Percentiles rank a stretch among this genome's conserved stretches.
Conservation (phyloP, 169 alveolate species). For the Eimeria falciformis region DNA sequence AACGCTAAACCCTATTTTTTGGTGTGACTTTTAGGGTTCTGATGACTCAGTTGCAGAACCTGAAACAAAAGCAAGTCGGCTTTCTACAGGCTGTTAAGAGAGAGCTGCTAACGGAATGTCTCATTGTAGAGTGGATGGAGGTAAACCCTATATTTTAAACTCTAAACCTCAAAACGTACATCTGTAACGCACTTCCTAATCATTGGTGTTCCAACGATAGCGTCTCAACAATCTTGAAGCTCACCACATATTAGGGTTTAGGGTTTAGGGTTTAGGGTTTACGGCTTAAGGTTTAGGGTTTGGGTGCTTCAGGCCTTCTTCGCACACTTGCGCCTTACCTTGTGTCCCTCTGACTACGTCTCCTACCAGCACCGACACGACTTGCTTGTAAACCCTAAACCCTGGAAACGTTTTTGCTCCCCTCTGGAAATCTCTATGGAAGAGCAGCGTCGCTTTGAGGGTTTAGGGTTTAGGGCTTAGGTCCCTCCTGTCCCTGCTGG, state of each 20-base stretch:
- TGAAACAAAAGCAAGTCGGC: slow-evolving; percentile 85
- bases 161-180: not conserved
- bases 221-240: too few relatives aligned
- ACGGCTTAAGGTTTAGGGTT: slow-evolving; percentile 1
- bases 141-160: slow-evolving; percentile 58
- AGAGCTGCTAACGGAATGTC: slow-evolving; percentile 87
- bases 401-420: too few relatives aligned
- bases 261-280: not conserved
- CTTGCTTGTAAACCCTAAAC: not conserved
- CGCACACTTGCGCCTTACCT: slow-evolving; percentile 65
- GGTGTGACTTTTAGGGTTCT: slow-evolving; percentile 39
- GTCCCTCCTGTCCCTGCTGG: not conserved
- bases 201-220: too few relatives aligned
- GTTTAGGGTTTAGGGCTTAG: slow-evolving; percentile 29
- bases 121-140: slow-evolving; percentile 91
- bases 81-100: slow-evolving; percentile 89
- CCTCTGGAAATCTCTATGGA: not conserved
- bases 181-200: not conserved
- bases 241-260: not conserved
- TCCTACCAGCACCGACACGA: slow-evolving; percentile 43
- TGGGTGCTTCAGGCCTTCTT: slow-evolving; percentile 42
- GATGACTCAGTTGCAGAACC: slow-evolving; percentile 81
- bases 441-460: not conserved
- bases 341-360: slow-evolving; percentile 33
- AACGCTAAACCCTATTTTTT: slow-evolving; percentile 72